These are phyloP conservation scores for Glarea lozoyensis DNA, from an alignment of 495 filamentous ascomycete species.

Conservation along the genomic window DNA sequence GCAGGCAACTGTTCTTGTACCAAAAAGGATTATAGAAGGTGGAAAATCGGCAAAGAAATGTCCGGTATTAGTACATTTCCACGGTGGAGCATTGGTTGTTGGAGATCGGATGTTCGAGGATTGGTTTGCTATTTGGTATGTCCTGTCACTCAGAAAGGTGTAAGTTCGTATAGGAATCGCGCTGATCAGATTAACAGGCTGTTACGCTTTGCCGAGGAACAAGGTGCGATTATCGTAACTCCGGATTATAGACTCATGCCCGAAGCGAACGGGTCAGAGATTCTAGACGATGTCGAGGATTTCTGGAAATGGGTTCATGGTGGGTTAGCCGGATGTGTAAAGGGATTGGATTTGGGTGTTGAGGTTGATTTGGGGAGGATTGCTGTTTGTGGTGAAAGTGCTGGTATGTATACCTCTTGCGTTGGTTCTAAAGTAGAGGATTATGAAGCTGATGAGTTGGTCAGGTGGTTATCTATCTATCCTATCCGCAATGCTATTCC, in stretches of 20 bases:
- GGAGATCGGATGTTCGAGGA: slow-evolving; percentile 2
- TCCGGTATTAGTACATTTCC: slow-evolving; percentile 4
- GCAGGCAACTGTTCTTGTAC: no score
- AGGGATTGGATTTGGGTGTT: background rate
- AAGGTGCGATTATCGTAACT: slow-evolving; percentile 30
- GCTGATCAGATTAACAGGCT: slow-evolving; percentile 1
- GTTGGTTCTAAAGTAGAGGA: slow-evolving; percentile 15
- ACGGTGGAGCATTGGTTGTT: slow-evolving; percentile 7
- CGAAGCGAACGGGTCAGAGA: slow-evolving; percentile 34
- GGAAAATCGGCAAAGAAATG: no score
- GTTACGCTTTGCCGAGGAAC: background rate
- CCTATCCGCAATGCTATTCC: background rate
- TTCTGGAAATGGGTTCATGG: slow-evolving; percentile 39
- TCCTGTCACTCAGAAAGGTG: no score
- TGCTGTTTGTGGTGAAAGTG: background rate
- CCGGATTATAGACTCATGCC: slow-evolving; percentile 44
- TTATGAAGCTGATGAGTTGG: background rate
- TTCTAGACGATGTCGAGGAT: slow-evolving; percentile 36
- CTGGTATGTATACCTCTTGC: slow-evolving; percentile 26
- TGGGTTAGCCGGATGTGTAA: background rate
- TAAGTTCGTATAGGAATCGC: no score
- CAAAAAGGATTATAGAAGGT: no score
- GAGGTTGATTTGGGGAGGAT: background rate
- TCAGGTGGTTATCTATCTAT: background rate
- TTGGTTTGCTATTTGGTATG: no score